Conservation (phyloP, 2,329 filamentous ascomycete genomes). For the Xylariaceae sp. region DNA sequence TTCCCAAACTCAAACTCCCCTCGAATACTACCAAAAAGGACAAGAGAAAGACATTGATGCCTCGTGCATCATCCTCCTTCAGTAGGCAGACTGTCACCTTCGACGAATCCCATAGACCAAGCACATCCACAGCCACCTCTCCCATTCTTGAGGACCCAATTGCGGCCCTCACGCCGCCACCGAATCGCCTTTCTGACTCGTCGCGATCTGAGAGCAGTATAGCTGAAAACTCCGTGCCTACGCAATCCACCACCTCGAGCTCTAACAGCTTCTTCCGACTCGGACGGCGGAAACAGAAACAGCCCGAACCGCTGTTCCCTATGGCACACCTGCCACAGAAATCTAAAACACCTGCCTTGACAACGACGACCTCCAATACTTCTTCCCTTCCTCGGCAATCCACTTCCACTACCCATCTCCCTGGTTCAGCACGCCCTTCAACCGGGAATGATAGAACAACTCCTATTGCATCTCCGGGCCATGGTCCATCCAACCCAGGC, state of each 20-base stretch:
- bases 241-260: slow-evolving; percentile 53
- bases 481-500: slow-evolving; percentile 19
- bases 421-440: slow-evolving; percentile 18
- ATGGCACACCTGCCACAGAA: slow-evolving; percentile 80
- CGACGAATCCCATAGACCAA: slow-evolving; percentile 47
- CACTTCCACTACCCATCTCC: slow-evolving; percentile 22
- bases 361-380: slow-evolving; percentile 36
- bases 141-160: slow-evolving; percentile 59
- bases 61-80: slow-evolving; percentile 31
- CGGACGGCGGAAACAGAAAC: slow-evolving; percentile 70
- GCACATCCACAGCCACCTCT: slow-evolving; percentile 40
- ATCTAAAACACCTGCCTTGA: slow-evolving; percentile 38
- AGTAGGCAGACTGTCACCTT: slow-evolving; percentile 49
- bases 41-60: slow-evolving; percentile 36
- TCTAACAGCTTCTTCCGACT: slow-evolving; percentile 78
- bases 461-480: slow-evolving; percentile 31
- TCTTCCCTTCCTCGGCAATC: slow-evolving; percentile 38
- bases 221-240: slow-evolving; percentile 56
- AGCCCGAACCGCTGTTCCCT: slow-evolving; percentile 75
- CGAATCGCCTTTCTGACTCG: slow-evolving; percentile 73
- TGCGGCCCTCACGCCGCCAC: slow-evolving; percentile 59
- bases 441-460: slow-evolving; percentile 29
- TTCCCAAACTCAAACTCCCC: slow-evolving; percentile 13
- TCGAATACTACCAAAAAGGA: slow-evolving; percentile 31
- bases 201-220: slow-evolving; percentile 85